Conservation (phyloP, 805 yeast species). For the Lipomyces starkeyi region DNA sequence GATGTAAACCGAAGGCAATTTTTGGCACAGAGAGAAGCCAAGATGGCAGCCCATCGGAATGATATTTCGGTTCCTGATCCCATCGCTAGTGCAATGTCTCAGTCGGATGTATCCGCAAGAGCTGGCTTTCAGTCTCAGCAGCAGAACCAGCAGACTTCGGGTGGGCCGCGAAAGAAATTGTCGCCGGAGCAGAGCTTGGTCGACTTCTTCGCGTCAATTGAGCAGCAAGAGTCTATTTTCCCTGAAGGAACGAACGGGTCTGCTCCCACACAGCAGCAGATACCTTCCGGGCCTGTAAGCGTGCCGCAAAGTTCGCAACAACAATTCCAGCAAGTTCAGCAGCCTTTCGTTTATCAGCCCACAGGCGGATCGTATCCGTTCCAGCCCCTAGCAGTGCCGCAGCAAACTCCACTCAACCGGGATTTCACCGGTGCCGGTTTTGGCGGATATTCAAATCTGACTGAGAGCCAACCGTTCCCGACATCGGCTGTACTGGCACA, state of each 20-base stretch:
- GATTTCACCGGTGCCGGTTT: conserved; percentile 42
- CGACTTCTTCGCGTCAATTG: conserved; percentile 37
- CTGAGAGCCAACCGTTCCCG: conserved; percentile 26
- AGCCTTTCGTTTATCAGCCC: conserved; percentile 29
- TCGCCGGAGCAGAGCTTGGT: conserved; percentile 33
- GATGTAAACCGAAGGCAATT: conserved; percentile 80
- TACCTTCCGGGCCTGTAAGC: conserved; percentile 15
- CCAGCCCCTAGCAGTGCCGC: background rate
- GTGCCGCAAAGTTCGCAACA: background rate
- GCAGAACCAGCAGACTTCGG: background rate
- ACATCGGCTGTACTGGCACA: conserved; percentile 32
- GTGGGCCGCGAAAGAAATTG: background rate
- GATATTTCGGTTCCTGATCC: conserved; percentile 6
- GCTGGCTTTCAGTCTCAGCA: conserved; percentile 40
- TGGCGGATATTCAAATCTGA: conserved; percentile 39
- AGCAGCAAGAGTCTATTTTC: conserved; percentile 39
- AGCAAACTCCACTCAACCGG: conserved; percentile 24
- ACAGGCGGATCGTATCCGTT: conserved; percentile 6
- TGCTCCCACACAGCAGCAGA: conserved; percentile 16
- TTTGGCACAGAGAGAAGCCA: conserved; percentile 65
- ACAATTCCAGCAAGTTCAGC: conserved; percentile 31
- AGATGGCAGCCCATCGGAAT: conserved; percentile 39
- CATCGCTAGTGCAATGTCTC: background rate
- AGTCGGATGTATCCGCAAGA: conserved; percentile 33
- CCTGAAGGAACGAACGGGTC: conserved; percentile 29